Conservation (phyloP, 805 yeast species). For the Ogataea saltuana region DNA sequence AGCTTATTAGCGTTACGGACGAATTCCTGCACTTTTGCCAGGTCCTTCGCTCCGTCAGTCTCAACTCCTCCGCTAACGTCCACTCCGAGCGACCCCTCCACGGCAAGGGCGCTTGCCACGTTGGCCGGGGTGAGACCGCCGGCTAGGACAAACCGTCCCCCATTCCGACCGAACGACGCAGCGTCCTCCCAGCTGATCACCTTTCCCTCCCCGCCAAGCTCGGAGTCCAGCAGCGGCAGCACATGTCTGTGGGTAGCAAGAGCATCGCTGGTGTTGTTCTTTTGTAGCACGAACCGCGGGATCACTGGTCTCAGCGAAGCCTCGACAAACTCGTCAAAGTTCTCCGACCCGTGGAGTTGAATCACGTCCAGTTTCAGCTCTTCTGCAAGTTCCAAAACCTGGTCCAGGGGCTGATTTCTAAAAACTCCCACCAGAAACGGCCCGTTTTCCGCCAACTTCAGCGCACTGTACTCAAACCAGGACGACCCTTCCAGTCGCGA, state of each 20-base stretch:
- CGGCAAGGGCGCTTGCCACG: conserved; percentile 51
- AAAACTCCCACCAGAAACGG: conserved; percentile 89
- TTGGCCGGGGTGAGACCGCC: conserved; percentile 87
- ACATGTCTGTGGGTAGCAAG: conserved; percentile 40
- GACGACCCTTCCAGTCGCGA: conserved; percentile 29
- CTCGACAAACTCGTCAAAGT: conserved; percentile 46
- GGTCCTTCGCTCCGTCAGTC: conserved; percentile 71
- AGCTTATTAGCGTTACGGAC: conserved; percentile 48
- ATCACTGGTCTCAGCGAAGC: conserved; percentile 57
- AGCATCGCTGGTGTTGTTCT: conserved; percentile 37
- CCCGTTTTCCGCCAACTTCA: conserved; percentile 40
- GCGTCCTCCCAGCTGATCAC: conserved; percentile 70
- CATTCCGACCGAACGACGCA: conserved; percentile 36
- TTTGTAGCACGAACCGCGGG: conserved; percentile 67
- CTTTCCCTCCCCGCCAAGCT: conserved; percentile 89
- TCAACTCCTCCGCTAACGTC: conserved; percentile 98
- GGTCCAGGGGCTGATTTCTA: conserved; percentile 72
- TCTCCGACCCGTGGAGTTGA: conserved; percentile 84
- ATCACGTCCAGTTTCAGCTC: conserved; percentile 68
- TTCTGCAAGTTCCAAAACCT: conserved; percentile 47
- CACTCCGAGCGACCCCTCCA: conserved; percentile 74
- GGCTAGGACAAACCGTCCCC: conserved; percentile 63
- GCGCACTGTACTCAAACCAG: conserved; percentile 36
- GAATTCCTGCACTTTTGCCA: conserved; percentile 59
- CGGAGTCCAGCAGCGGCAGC: conserved; percentile 77